Percentiles rank a stretch among this genome's conserved stretches.
Evolutionary conservation across 495 filamentous ascomycete species (phyloP).

Genomic region (Antarctomyces pellizariae): DNA sequence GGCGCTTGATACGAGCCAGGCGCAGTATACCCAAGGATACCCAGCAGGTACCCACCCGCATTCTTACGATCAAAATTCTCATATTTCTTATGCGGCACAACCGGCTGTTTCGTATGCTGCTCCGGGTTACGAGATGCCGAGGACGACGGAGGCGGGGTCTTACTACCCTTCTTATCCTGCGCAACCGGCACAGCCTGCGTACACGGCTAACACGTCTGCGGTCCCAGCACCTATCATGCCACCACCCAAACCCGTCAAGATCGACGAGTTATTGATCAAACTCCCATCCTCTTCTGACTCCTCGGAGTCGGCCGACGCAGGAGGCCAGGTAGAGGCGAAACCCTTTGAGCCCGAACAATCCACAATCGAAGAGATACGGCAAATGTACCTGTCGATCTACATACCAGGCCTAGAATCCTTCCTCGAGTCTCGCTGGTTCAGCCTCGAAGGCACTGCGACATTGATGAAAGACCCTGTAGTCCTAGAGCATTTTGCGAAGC

Average conservation of each 20-base stretch:
- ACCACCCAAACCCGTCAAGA: conserved; percentile 43
- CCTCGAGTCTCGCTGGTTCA: conserved; percentile 71
- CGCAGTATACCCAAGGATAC: conserved; percentile 3
- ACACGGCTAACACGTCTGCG: conserved; percentile 10
- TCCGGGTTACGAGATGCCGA: conserved; percentile 14
- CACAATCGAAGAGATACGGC: conserved; percentile 44
- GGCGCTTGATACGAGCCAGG: conserved; percentile 27
- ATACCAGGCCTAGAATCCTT: conserved; percentile 53
- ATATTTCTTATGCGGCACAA: too few relatives aligned
- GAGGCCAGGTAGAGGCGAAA: conserved; percentile 30
- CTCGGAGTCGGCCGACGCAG: too few relatives aligned
- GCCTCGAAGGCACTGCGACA: conserved; percentile 15
- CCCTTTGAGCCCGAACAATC: too few relatives aligned
- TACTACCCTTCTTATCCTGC: conserved; percentile 9
- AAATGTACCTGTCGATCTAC: conserved; percentile 55
- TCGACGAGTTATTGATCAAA: conserved; percentile 61
- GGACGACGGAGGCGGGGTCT: conserved; percentile 12
- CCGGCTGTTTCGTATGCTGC: too few relatives aligned
- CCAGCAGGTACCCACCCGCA: too few relatives aligned
- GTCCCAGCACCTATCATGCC: conserved; percentile 21
- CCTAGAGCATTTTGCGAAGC: conserved; percentile 9
- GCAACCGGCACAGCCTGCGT: conserved; percentile 6
- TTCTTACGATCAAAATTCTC: too few relatives aligned
- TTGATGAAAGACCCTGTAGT: conserved; percentile 5
- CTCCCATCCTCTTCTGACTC: too few relatives aligned